Base-by-base conservation (phyloP, 805 yeast genomes). In the Candida awuae region DNA sequence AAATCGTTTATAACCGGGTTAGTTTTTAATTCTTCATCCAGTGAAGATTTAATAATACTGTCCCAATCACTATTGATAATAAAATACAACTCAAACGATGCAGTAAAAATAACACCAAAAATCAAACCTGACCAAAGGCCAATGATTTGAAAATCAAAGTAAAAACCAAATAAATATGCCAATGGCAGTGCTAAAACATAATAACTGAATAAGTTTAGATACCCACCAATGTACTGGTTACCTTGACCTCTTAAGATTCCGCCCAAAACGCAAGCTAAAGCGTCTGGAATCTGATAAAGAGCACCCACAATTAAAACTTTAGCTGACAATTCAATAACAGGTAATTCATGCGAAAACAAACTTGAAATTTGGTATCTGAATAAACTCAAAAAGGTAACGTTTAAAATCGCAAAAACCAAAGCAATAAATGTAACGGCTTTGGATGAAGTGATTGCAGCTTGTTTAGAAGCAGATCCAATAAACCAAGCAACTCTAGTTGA, bases 401-500 rank as follows among this genome's bases (percentile, higher is more conserved):
- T 45, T 34, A 40, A 33, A 3, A 38, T 9, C n/a, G 47, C 44
- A 26, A 46, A 16, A 13, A 25, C 15, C 2, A 45, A n/a, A 21
- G 46, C 35, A n/a, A 47, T 20, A 3, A 20, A 16, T 35, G 37
- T 40, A 18, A 45, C 38, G 10, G 44, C 46, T 15, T 39, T 45
- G 2, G 45, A 39, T 15, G 52, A 39, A 9, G 34, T 32, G 6
- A 28, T 41, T 12, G 53, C 49, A 17, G 46, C 43, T 4, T 14
- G 20, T 34, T 41, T 35, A 19, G 32, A 33, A 4, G 48, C 46
- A 2, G 81, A 80, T 16, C 87, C 87, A 38, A 80, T 66, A 44
- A 63, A 75, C 66, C 79, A 76, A 3, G 85, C 85, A n/a, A 79
- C 70, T 56, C 85, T 68, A 1, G 85, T 78, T n/a, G 83, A 71